Evolutionary conservation across 176 grass and related monocot species (phyloP).

Genomic region (Urochloa ruziziensis): DNA sequence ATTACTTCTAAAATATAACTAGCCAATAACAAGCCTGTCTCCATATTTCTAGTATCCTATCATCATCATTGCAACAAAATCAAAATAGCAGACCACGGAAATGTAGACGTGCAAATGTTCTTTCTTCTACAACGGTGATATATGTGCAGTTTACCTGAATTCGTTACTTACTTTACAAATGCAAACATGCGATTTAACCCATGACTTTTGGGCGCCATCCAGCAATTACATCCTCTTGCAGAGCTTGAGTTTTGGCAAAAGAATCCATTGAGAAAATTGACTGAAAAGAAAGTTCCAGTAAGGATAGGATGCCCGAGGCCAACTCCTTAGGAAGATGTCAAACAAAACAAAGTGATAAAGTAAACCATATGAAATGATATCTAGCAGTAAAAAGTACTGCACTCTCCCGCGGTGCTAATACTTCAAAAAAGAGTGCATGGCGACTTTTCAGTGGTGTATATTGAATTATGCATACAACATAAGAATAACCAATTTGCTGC

Average conservation of each 20-base stretch:
- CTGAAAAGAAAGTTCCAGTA: slow-evolving; percentile 41
- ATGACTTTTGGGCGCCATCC: slow-evolving; percentile 94
- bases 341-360: slow-evolving; percentile 2
- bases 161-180: slow-evolving; percentile 35
- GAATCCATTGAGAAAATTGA: slow-evolving; percentile 84
- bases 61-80: neutral
- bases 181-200: slow-evolving; percentile 41
- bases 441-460: neutral
- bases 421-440: neutral
- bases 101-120: neutral
- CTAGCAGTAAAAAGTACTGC: neutral
- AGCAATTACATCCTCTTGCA: slow-evolving; percentile 82
- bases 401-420: neutral
- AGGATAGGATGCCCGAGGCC: slow-evolving; percentile 12
- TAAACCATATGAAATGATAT: neutral
- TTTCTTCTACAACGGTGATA: slow-evolving; percentile 14
- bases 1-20: slow-evolving; percentile 6
- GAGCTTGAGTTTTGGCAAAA: slow-evolving; percentile 77
- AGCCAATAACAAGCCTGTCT: neutral
- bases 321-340: neutral
- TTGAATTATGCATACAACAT: neutral
- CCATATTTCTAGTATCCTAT: neutral
- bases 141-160: slow-evolving; percentile 27
- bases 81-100: neutral
- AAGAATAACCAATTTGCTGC: neutral